phyloP scores from a whole-genome alignment of 768 basidiomycete genomes.

The Termitomyces sp. region DNA sequence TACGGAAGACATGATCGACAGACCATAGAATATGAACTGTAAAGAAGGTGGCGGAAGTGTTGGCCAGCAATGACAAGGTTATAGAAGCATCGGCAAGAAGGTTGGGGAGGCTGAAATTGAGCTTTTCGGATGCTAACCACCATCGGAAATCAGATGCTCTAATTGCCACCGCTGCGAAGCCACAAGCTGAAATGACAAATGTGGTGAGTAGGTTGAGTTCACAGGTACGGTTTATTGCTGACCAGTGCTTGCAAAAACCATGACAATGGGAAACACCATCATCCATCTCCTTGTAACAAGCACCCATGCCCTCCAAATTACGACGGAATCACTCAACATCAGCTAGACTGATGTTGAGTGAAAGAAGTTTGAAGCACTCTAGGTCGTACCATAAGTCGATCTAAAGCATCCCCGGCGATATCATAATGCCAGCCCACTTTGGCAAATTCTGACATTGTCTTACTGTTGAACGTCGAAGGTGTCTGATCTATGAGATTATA shows the following conservation, averaged over 20 bases:
- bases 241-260: not conserved
- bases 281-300: not conserved
- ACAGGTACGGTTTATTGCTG: not conserved
- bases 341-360: not conserved
- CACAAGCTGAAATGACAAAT: not conserved
- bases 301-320: not conserved
- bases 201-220: not conserved
- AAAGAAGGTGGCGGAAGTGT: not conserved
- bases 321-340: not conserved
- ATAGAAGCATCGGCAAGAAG: not conserved
- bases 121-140: not conserved
- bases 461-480: not conserved
- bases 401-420: not conserved
- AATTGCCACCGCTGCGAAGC: not conserved
- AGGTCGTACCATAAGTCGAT: not conserved
- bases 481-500: not conserved
- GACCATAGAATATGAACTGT: not conserved
- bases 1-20: not conserved
- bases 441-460: not conserved
- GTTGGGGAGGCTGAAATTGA: not conserved
- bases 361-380: too few relatives aligned
- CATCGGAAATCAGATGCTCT: not conserved
- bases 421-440: not conserved
- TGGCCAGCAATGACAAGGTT: not conserved
- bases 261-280: not conserved